Base-by-base conservation (phyloP, 1,284 basidiomycete species). In the Boletellus deceptivus region DNA sequence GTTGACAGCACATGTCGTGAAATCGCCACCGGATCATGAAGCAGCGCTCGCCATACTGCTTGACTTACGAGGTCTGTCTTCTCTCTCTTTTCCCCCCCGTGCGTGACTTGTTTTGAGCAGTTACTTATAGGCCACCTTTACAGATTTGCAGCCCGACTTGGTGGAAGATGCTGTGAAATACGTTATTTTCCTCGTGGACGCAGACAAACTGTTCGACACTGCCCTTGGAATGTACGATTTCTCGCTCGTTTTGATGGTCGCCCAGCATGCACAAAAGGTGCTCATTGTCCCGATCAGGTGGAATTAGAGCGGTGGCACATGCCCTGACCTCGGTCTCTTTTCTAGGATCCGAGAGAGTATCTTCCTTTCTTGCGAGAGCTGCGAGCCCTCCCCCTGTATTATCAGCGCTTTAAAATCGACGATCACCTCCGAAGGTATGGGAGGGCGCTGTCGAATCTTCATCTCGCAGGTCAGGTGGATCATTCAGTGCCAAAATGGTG, bases 181-280 rank as follows among this genome's bases (percentile, higher is more conserved):
- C 64, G 89, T 99, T 68, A 97, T 99, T 68, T 99, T 98, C 78
- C 80, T 99, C 29, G 93, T 93, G 16, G 93, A 98, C 63, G 93
- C 94, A 0, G 86, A 99, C 61, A 82, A 80, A 55, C 79, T 99
- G 3, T 99, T 95, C 72, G 86, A 98, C 65, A 90, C 91, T 6
- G 97, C 97, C 2, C 79, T 99, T 22, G 96, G 97, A 22, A 98
- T 98, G 93, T 99, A 99, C 70, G 93, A 99, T 70, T 98, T 99
- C 71, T 86, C 90, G 20, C 76, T 99, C 3, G 95, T 98, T 2
- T 76, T 99, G 31, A 87, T 99, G 85, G 83, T 99, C 34, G 96
- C 97, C 1, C 97, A 99, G 68, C 91, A 98, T 63, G 91, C 95
- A 33, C 94, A 98, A 69, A 96, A 95, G 79, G 93, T 91, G 18